A percentile compares a stretch with the other conserved stretches of the same genome.
Conservation (phyloP, 192 early-diverging fungal genomes). For the Backusella australiensis region DNA sequence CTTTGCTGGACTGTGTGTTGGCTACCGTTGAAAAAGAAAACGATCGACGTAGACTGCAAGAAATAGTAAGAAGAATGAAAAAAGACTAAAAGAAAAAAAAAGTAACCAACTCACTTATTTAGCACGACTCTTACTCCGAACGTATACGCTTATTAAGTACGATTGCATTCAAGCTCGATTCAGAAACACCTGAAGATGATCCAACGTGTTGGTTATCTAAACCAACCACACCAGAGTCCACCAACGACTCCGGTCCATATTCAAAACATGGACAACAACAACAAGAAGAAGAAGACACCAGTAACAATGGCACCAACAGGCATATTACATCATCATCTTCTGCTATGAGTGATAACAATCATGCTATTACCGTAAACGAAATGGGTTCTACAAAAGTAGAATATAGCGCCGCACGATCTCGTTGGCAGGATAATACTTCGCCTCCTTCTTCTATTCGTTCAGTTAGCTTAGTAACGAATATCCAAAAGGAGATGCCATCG, state of each 20-base stretch:
- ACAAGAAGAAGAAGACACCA: not conserved
- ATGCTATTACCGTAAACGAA: not conserved
- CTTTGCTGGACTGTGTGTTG: constrained; percentile 26
- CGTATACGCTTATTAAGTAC: constrained; percentile 20
- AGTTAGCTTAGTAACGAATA: constrained; percentile 3
- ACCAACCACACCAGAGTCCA: not conserved
- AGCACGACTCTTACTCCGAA: constrained; percentile 34
- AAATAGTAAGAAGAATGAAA: constrained; percentile 28
- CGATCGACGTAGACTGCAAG: constrained; percentile 28
- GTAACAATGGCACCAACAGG: not conserved
- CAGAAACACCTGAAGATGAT: constrained; percentile 5
- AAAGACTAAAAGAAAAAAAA: not conserved
- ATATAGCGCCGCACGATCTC: not conserved
- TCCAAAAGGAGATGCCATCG: constrained; percentile 5
- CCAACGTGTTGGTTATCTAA: not conserved
- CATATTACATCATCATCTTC: not conserved
- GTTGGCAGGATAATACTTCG: constrained; percentile 7
- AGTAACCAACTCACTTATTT: not conserved
- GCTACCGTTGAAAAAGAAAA: constrained; percentile 20
- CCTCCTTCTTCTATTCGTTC: constrained; percentile 7
- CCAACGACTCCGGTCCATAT: not conserved
- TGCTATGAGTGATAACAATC: not conserved
- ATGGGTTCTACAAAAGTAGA: not conserved
- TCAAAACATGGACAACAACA: not conserved
- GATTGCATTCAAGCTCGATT: constrained; percentile 13